Conservation (phyloP, 169 alveolate genomes). For the Blepharisma undulans region DNA sequence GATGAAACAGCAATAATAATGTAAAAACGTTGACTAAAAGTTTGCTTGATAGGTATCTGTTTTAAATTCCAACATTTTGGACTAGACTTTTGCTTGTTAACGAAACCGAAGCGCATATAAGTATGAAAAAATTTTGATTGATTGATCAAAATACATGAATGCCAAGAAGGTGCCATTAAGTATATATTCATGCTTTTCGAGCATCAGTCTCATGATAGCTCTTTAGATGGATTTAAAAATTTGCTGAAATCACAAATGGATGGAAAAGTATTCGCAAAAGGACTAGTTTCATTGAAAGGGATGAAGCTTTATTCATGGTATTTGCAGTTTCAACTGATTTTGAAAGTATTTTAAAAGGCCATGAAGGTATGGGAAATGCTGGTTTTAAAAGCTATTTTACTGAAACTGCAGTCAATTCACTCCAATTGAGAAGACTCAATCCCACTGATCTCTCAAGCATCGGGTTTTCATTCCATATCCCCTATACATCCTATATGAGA, state of each 20-base stretch:
- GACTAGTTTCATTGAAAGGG: background rate
- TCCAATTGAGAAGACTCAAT: constrained; percentile 16
- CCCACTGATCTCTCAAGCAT: background rate
- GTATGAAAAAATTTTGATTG: background rate
- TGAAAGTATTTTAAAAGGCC: background rate
- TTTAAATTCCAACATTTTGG: background rate
- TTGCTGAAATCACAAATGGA: background rate
- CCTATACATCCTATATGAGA: background rate
- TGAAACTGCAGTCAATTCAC: background rate
- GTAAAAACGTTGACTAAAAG: background rate
- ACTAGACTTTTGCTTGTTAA: background rate
- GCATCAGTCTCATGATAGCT: background rate
- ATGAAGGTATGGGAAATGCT: background rate
- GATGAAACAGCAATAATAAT: background rate
- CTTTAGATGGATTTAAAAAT: background rate
- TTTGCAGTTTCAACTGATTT: background rate
- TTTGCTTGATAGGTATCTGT: background rate
- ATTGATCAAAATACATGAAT: background rate
- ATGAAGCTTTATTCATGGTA: background rate
- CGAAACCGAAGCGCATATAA: background rate
- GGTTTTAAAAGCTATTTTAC: background rate
- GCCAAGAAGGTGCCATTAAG: background rate
- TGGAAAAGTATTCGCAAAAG: background rate
- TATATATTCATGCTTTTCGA: background rate
- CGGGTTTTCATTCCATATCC: background rate